phyloP scores from a whole-genome alignment of 1,139 yeast genomes.

The Candida tunisiensis region DNA sequence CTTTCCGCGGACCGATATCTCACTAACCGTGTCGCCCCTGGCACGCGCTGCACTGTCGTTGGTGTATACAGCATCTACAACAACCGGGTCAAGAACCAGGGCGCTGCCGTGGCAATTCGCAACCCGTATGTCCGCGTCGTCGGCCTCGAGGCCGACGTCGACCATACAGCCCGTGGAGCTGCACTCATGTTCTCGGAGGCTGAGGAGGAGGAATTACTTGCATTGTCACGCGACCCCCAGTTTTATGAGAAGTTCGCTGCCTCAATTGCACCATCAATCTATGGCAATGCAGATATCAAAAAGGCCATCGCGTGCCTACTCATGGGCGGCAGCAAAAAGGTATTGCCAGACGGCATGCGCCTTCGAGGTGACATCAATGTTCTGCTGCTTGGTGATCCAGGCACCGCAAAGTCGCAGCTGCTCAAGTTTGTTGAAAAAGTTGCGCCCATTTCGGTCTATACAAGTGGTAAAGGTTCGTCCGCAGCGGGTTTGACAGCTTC shows the following conservation, averaged over 20 bases:
- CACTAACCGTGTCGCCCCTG: slow-evolving; percentile 87
- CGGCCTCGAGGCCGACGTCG: slow-evolving; percentile 75
- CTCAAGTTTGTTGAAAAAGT: slow-evolving; percentile 90
- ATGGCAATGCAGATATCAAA: slow-evolving; percentile 84
- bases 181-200: slow-evolving; percentile 70
- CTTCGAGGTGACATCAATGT: slow-evolving; percentile 96
- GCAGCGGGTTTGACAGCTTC: slow-evolving; percentile 99
- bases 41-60: slow-evolving; percentile 78
- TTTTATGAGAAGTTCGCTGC: slow-evolving; percentile 71
- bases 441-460: slow-evolving; percentile 87
- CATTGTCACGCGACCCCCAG: slow-evolving; percentile 66
- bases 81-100: slow-evolving; percentile 29
- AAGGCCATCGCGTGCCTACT: slow-evolving; percentile 83
- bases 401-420: slow-evolving; percentile 95
- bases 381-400: slow-evolving; percentile 89
- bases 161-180: slow-evolving; percentile 47
- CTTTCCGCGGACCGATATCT: slow-evolving; percentile 80
- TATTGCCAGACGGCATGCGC: slow-evolving; percentile 92
- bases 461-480: slow-evolving; percentile 98
- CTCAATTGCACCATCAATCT: slow-evolving; percentile 93
- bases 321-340: slow-evolving; percentile 88
- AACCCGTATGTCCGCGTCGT: slow-evolving; percentile 80
- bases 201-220: slow-evolving; percentile 83
- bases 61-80: slow-evolving; percentile 91
- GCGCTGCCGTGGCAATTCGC: slow-evolving; percentile 60